A percentile compares a stretch with the other conserved stretches of the same genome.
These are phyloP conservation scores for Aspergillus vadensis DNA, from an alignment of 2,329 filamentous ascomycete species.

Conservation along the genomic window DNA sequence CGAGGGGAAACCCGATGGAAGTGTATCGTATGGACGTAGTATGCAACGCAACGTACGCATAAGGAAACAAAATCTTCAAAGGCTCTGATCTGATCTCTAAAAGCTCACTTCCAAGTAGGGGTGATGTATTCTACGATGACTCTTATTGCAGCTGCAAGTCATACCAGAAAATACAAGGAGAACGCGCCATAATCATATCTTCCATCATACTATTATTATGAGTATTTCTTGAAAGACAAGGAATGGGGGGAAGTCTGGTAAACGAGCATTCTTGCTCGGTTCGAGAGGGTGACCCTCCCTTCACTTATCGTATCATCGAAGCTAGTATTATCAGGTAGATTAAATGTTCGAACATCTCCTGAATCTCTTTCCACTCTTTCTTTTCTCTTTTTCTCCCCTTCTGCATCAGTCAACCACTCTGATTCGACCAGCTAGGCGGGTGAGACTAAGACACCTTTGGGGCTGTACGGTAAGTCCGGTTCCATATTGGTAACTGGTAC, in stretches of 20 bases:
- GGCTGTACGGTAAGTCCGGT: conserved; percentile 15
- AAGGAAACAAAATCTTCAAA: background rate
- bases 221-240: too few species aligned
- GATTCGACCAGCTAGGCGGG: conserved; percentile 9
- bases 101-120: background rate
- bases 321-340: conserved; percentile 9
- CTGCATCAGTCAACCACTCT: conserved; percentile 17
- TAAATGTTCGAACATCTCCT: conserved; percentile 18
- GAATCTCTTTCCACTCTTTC: conserved; percentile 1
- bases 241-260: background rate
- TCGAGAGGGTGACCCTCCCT: background rate
- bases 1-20: conserved; percentile 17
- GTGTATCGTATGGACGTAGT: conserved; percentile 12
- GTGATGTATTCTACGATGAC: conserved; percentile 14
- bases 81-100: background rate
- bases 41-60: conserved; percentile 4
- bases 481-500: conserved; percentile 11
- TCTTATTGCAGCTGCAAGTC: conserved; percentile 26
- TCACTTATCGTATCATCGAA: conserved; percentile 5
- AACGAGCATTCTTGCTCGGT: background rate
- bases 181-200: background rate
- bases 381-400: background rate
- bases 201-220: background rate
- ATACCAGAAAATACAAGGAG: conserved; percentile 14
- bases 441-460: conserved; percentile 21